phyloP scores from a whole-genome alignment of 2,329 filamentous ascomycete genomes.

The Monilinia vaccinii-corymbosi region DNA sequence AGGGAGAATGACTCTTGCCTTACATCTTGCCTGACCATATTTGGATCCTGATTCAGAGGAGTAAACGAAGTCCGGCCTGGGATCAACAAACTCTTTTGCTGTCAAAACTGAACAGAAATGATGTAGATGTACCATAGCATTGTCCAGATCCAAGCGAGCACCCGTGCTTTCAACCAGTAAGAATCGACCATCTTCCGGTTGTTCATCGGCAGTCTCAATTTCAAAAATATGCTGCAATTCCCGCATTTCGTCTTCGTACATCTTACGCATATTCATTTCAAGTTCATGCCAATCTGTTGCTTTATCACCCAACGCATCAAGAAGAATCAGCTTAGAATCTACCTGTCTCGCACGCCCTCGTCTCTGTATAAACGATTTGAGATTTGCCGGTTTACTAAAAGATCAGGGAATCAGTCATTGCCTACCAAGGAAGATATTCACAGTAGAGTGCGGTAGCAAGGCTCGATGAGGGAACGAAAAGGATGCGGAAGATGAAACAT shows the following conservation, averaged over 20 bases:
- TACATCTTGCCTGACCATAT: slow-evolving; percentile 43
- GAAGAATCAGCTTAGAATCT: slow-evolving; percentile 35
- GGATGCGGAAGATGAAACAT: not conserved
- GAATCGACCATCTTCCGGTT: slow-evolving; percentile 24
- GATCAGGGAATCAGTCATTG: not conserved
- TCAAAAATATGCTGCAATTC: slow-evolving; percentile 16
- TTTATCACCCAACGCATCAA: slow-evolving; percentile 12
- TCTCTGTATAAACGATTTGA: slow-evolving; percentile 57
- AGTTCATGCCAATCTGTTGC: slow-evolving; percentile 51
- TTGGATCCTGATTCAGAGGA: slow-evolving; percentile 33
- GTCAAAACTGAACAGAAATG: slow-evolving; percentile 65
- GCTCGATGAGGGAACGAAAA: not conserved
- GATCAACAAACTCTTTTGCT: slow-evolving; percentile 49
- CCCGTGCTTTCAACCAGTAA: slow-evolving; percentile 41
- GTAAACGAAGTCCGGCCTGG: slow-evolving; percentile 56
- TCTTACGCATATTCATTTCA: slow-evolving; percentile 59
- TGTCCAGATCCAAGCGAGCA: slow-evolving; percentile 61
- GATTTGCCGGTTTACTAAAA: slow-evolving; percentile 43
- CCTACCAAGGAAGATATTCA: not conserved
- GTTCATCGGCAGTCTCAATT: slow-evolving; percentile 27
- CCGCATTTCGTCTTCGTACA: slow-evolving; percentile 31
- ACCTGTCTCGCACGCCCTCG: slow-evolving; percentile 55
- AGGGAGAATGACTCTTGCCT: slow-evolving; percentile 62
- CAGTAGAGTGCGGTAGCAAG: not conserved
- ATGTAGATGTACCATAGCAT: slow-evolving; percentile 65